phyloP scores from a whole-genome alignment of 345 rosid genomes.

The Anacardium occidentale region DNA sequence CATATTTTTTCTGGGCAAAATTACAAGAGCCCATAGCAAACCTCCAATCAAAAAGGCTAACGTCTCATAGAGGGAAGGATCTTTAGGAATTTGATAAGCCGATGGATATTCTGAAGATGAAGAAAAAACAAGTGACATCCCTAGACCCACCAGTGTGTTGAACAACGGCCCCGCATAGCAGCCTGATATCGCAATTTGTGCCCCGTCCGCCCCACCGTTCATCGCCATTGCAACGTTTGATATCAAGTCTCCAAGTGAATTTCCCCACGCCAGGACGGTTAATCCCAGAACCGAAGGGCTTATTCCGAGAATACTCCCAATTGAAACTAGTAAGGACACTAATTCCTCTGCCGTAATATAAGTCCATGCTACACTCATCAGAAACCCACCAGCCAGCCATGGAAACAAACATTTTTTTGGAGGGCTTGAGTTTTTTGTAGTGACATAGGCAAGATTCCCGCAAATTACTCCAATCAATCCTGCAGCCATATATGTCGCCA shows the following conservation, averaged over 20 bases:
- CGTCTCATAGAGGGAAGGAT: conserved; percentile 64
- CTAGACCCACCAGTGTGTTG: conserved; percentile 75
- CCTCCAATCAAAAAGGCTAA: conserved; percentile 65
- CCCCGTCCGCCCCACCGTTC: conserved; percentile 77
- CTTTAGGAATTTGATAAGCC: conserved; percentile 52
- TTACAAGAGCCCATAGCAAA: conserved; percentile 78
- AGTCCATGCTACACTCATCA: conserved; percentile 89
- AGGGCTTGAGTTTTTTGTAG: conserved; percentile 57
- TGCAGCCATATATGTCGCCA: conserved; percentile 46
- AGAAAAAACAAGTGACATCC: conserved; percentile 59
- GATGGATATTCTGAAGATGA: conserved; percentile 64
- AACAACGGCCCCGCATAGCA: conserved; percentile 95
- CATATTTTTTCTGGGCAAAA: conserved; percentile 72
- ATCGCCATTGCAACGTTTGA: conserved; percentile 77
- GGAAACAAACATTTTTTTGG: conserved; percentile 60
- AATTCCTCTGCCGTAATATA: conserved; percentile 80
- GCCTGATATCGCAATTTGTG: conserved; percentile 84
- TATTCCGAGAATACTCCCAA: conserved; percentile 64
- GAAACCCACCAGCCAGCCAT: conserved; percentile 81
- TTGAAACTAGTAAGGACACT: conserved; percentile 68
- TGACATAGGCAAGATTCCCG: conserved; percentile 55
- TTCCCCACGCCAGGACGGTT: conserved; percentile 96
- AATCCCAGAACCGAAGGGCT: conserved; percentile 81
- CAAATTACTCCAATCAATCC: conserved; percentile 53
- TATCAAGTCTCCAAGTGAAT: conserved; percentile 84